Evolutionary conservation across 2,329 filamentous ascomycete species (phyloP).

Genomic region (Paracamarosporium sp.): DNA sequence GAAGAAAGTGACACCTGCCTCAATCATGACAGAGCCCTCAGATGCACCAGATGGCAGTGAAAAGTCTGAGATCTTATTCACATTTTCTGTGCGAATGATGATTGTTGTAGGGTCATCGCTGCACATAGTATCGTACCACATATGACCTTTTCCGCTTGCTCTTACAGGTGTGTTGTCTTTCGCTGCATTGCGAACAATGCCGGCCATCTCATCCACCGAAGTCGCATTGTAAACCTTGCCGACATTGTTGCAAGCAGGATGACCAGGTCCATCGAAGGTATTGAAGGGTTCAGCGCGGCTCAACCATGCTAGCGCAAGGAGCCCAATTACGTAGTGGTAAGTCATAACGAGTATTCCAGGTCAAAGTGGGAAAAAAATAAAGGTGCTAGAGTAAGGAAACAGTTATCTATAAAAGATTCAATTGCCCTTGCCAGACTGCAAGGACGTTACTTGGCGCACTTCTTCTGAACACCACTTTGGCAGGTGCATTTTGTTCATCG

Average conservation of each 20-base stretch:
- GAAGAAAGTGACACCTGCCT: constrained; percentile 59
- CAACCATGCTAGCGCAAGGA: not conserved
- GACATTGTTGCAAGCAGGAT: constrained; percentile 52
- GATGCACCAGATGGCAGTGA: constrained; percentile 38
- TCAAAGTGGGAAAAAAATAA: not conserved
- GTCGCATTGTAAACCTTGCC: constrained; percentile 54
- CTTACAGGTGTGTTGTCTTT: constrained; percentile 51
- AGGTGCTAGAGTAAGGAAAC: not conserved
- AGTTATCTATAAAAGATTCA: not conserved
- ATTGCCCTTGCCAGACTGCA: not conserved
- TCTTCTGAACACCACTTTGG: not conserved
- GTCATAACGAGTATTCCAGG: not conserved
- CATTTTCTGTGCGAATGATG: constrained; percentile 55
- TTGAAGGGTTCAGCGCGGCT: constrained; percentile 41
- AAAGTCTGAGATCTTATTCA: constrained; percentile 56
- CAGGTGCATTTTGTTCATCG: constrained; percentile 5
- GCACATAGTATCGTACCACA: constrained; percentile 64
- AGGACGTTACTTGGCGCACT: not conserved
- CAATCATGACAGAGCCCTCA: constrained; percentile 56
- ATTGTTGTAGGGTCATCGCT: constrained; percentile 56
- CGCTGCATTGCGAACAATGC: constrained; percentile 51
- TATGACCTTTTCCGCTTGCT: constrained; percentile 59
- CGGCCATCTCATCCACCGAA: constrained; percentile 53
- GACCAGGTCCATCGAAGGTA: constrained; percentile 59
- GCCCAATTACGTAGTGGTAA: not conserved